Evolutionary conservation across 1,284 basidiomycete genomes (phyloP).

Genomic region (Vanrija sp.): DNA sequence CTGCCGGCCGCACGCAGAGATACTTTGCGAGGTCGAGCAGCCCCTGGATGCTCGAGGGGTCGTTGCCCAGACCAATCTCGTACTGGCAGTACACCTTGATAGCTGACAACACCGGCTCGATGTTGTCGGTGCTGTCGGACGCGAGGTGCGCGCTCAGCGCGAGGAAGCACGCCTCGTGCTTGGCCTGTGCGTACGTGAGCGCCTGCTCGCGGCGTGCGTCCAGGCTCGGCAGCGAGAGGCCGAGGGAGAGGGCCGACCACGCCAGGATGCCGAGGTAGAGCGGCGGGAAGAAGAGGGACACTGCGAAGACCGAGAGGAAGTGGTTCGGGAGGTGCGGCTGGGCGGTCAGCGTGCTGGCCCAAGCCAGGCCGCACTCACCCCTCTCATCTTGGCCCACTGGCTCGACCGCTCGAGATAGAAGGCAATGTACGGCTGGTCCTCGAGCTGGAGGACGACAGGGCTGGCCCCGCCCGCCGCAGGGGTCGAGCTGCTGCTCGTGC

Average conservation of each 20-base stretch:
- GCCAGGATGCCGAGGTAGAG: slow-evolving; percentile 4
- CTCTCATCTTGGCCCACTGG: slow-evolving; percentile 1
- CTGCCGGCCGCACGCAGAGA: not conserved
- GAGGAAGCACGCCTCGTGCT: too few relatives aligned
- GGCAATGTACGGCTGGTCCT: slow-evolving; percentile 2
- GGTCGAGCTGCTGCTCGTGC: too few relatives aligned
- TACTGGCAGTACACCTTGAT: slow-evolving; percentile 4
- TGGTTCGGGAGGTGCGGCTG: slow-evolving; percentile 2
- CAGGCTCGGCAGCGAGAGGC: too few relatives aligned
- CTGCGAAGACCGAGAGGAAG: slow-evolving; percentile 3
- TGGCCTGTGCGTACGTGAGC: too few relatives aligned
- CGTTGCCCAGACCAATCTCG: not conserved
- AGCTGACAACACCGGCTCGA: not conserved
- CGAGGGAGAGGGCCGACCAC: not conserved
- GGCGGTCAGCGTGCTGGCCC: not conserved
- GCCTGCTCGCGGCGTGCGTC: too few relatives aligned
- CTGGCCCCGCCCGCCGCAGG: too few relatives aligned
- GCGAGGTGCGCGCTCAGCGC: not conserved
- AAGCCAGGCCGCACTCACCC: not conserved
- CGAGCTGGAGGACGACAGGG: not conserved
- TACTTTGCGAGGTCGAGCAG: not conserved
- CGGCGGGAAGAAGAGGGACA: not conserved
- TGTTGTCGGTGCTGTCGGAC: not conserved
- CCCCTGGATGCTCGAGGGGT: not conserved
- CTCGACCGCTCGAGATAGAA: not conserved